A percentile compares a stretch with the other conserved stretches of the same genome.
Evolutionary conservation across 1,284 basidiomycete genomes (phyloP).

Genomic region (Sanghuangporus weigelae): DNA sequence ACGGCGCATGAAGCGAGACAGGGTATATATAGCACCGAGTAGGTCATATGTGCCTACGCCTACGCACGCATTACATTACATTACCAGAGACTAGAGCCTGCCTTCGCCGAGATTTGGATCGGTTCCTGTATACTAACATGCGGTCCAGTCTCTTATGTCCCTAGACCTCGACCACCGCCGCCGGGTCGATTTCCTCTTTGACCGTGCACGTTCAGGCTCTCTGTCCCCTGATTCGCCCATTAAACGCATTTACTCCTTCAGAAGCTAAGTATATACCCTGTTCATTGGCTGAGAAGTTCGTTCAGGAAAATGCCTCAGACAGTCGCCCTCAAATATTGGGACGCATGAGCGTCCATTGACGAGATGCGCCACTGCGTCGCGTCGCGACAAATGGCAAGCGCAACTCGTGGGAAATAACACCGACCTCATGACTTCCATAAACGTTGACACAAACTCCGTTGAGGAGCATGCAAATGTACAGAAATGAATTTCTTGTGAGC

Average conservation of each 20-base stretch:
- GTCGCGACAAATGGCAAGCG: no score
- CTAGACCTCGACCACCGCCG: neutral
- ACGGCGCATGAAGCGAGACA: neutral
- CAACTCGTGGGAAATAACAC: neutral
- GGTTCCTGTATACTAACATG: neutral
- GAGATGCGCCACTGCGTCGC: no score
- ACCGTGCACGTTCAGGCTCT: neutral
- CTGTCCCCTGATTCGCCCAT: neutral
- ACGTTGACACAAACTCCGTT: neutral
- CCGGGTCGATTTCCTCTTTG: neutral
- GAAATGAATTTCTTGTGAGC: no score
- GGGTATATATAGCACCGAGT: neutral
- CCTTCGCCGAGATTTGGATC: constrained; percentile 12
- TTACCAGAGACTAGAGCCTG: neutral
- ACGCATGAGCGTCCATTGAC: no score
- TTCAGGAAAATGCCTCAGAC: no score
- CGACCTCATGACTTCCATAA: neutral
- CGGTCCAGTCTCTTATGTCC: no score
- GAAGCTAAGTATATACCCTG: no score
- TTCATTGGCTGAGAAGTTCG: no score
- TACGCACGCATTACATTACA: no score
- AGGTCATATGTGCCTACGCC: neutral
- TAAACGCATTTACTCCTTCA: neutral
- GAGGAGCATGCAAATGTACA: neutral
- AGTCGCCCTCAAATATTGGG: no score